Conservation (phyloP, 2,329 filamentous ascomycete species). For the Fusarium oligoseptatum region DNA sequence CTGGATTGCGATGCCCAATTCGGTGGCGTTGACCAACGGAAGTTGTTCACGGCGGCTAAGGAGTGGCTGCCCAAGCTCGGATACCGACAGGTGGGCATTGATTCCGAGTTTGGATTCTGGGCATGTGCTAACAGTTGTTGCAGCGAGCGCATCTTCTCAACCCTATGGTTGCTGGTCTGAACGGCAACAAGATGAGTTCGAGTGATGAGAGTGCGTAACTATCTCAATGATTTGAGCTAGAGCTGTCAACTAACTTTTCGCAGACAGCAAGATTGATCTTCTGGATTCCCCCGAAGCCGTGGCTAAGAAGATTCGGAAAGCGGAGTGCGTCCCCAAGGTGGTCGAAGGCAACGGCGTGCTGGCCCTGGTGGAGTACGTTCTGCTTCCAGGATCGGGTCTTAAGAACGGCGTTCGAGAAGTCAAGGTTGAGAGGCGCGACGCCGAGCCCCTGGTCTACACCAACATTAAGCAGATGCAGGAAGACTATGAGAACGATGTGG, state of each 20-base stretch:
- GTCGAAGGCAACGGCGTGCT: constrained; percentile 90
- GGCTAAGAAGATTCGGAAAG: constrained; percentile 87
- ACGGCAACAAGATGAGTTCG: constrained; percentile 88
- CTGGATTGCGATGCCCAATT: constrained; percentile 90
- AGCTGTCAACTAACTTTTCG: constrained; percentile 21
- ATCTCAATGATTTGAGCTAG: neutral
- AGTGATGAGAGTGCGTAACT: constrained; percentile 69
- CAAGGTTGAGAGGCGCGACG: constrained; percentile 75
- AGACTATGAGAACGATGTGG: constrained; percentile 84
- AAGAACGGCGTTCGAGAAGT: constrained; percentile 71
- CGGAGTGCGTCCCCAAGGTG: constrained; percentile 79
- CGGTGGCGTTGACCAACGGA: constrained; percentile 86
- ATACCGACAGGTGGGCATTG: constrained; percentile 72
- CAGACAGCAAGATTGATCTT: constrained; percentile 92
- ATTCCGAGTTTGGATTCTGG: no score
- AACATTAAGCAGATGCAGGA: constrained; percentile 79
- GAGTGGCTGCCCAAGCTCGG: constrained; percentile 89
- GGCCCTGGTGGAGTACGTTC: constrained; percentile 86
- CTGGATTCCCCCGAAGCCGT: constrained; percentile 83
- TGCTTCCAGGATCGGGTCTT: constrained; percentile 82
- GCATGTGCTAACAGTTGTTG: constrained; percentile 12
- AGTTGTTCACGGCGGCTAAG: constrained; percentile 87
- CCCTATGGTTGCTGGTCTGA: constrained; percentile 90
- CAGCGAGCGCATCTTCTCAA: constrained; percentile 61
- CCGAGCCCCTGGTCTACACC: constrained; percentile 84